phyloP scores from a whole-genome alignment of 1,139 yeast genomes.

The Magnusiomyces sp. region DNA sequence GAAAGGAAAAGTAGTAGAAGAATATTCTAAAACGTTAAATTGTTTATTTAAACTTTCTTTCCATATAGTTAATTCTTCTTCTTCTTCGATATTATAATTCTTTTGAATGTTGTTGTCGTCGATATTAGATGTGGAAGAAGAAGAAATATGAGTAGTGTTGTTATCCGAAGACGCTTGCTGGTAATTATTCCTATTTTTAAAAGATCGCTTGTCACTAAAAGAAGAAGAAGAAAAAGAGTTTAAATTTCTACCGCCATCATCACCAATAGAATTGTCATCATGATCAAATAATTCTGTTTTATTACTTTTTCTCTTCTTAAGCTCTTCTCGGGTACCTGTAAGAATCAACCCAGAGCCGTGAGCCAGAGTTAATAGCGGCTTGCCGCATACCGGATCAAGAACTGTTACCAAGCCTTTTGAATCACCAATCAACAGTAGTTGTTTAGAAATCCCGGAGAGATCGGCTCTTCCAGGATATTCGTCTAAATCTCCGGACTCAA shows the following conservation, averaged over 20 bases:
- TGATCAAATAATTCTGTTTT: not conserved
- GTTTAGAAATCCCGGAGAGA: not conserved
- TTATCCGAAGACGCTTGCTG: not conserved
- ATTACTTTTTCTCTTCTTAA: too few relatives aligned
- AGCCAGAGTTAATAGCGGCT: not conserved
- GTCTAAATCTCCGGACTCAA: not conserved
- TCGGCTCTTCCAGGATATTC: not conserved
- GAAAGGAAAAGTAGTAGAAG: too few relatives aligned
- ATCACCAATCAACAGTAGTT: not conserved
- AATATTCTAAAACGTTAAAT: too few relatives aligned
- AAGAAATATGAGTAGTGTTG: too few relatives aligned
- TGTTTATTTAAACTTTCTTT: too few relatives aligned
- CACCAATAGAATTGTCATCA: not conserved
- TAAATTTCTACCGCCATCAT: not conserved
- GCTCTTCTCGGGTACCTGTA: too few relatives aligned
- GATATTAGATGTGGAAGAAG: too few relatives aligned
- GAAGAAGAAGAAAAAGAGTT: too few relatives aligned
- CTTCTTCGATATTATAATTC: too few relatives aligned
- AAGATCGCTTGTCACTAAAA: not conserved
- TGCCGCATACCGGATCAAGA: not conserved
- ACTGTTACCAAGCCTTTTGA: not conserved
- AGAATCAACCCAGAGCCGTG: constrained; percentile 3
- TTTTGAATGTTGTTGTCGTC: too few relatives aligned
- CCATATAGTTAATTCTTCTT: too few relatives aligned
- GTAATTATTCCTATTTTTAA: not conserved